phyloP scores from a whole-genome alignment of 2,329 filamentous ascomycete genomes.

The Fusarium algeriense region DNA sequence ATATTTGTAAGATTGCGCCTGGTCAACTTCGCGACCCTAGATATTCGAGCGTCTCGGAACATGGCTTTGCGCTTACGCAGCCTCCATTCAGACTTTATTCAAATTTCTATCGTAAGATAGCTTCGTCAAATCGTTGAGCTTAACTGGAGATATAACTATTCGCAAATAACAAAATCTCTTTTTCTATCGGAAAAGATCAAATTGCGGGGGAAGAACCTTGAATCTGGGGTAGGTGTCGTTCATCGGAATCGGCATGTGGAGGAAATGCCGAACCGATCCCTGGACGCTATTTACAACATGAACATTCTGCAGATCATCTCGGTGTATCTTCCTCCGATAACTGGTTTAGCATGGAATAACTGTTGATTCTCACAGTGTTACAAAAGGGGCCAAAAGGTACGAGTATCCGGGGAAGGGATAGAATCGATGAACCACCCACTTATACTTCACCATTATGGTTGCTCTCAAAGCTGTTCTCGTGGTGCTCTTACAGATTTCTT shows the following conservation, averaged over 20 bases:
- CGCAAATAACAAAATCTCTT: not conserved
- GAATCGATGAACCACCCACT: not conserved
- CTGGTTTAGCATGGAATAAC: not conserved
- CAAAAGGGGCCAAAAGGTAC: not conserved
- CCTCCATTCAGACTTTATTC: not conserved
- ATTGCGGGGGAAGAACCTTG: not conserved
- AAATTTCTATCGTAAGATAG: not conserved
- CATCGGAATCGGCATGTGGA: slow-evolving; percentile 6
- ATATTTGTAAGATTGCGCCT: not conserved
- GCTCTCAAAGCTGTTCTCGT: not conserved
- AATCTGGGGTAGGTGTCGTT: not conserved
- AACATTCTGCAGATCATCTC: not conserved
- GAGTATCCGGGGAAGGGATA: not conserved
- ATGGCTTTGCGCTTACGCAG: not conserved
- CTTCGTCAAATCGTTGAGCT: not conserved
- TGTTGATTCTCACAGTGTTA: not conserved
- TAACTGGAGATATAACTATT: not conserved
- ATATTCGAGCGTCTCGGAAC: not conserved
- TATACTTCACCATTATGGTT: not conserved
- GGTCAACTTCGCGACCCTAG: not conserved
- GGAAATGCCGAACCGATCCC: slow-evolving; percentile 1
- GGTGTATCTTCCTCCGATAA: not conserved
- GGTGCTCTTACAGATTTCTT: not conserved
- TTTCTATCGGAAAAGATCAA: not conserved
- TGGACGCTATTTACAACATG: not conserved